Conservation (phyloP, 148 eudicot genomes). For the Mesembryanthemum crystallinum region DNA sequence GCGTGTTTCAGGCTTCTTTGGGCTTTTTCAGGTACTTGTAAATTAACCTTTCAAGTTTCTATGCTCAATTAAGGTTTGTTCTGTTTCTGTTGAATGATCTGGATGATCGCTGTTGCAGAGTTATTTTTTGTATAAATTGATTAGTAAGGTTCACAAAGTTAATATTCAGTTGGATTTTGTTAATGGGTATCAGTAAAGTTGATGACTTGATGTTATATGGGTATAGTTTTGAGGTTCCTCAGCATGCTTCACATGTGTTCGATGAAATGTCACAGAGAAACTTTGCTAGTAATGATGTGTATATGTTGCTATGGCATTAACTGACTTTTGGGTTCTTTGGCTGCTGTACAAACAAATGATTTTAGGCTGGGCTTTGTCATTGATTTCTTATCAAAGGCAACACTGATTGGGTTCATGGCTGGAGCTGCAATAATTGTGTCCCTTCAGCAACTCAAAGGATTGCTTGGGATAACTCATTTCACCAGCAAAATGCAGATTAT, state of each 20-base stretch:
- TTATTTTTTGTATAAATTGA: neutral
- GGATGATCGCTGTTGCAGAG: no score
- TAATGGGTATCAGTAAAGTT: slow-evolving; percentile 16
- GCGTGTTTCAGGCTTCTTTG: slow-evolving; percentile 73
- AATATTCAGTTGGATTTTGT: slow-evolving; percentile 15
- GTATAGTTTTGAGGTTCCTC: slow-evolving; percentile 6
- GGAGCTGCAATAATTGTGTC: slow-evolving; percentile 94
- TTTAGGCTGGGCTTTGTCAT: slow-evolving; percentile 86
- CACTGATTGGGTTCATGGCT: slow-evolving; percentile 91
- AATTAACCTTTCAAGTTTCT: neutral
- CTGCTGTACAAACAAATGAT: neutral
- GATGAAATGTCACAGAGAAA: slow-evolving; percentile 5
- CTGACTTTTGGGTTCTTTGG: slow-evolving; percentile 3
- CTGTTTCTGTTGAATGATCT: no score
- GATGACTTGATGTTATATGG: slow-evolving; percentile 2
- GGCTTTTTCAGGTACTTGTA: slow-evolving; percentile 64
- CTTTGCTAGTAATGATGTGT: neutral
- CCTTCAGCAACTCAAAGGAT: slow-evolving; percentile 83
- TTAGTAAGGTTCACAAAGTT: neutral
- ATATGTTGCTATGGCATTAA: neutral
- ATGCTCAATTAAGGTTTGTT: neutral
- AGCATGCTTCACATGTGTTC: neutral
- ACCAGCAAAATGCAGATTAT: slow-evolving; percentile 75
- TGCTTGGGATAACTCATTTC: slow-evolving; percentile 86
- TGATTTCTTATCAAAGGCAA: slow-evolving; percentile 92